These are phyloP conservation scores for Penicillium thymicola DNA, from an alignment of 2,329 filamentous ascomycete genomes.

Conservation along the genomic window DNA sequence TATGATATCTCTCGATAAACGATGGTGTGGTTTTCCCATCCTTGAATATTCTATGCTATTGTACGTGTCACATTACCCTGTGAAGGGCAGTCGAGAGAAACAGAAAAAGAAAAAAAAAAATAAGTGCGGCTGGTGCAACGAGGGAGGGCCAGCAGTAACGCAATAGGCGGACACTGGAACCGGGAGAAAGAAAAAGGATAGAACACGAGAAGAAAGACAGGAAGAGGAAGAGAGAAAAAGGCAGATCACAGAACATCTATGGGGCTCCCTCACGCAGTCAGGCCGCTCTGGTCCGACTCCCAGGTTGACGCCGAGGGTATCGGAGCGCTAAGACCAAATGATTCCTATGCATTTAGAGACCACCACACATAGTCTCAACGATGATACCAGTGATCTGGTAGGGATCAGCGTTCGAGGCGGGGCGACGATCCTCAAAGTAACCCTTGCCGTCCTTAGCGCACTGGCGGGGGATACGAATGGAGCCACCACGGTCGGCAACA, in stretches of 20 bases:
- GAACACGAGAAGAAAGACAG: conserved; percentile 15
- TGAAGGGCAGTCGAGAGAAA: conserved; percentile 13
- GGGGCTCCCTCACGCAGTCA: conserved; percentile 32
- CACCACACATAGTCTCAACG: conserved; percentile 62
- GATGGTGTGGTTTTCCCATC: conserved; percentile 26
- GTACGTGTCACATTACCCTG: conserved; percentile 29
- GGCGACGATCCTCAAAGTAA: conserved; percentile 85
- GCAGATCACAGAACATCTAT: conserved; percentile 25
- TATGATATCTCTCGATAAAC: conserved; percentile 18
- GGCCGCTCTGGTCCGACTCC: conserved; percentile 37
- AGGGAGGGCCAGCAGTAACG: conserved; percentile 21
- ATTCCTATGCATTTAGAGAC: conserved; percentile 35
- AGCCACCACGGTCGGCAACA: conserved; percentile 92
- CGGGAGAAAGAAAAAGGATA: conserved; percentile 18
- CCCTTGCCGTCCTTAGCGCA: conserved; percentile 84
- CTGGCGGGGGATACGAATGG: conserved; percentile 86
- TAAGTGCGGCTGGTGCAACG: conserved; percentile 23
- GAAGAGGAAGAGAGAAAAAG: conserved; percentile 14
- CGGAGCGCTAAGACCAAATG: conserved; percentile 37
- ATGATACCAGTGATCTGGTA: conserved; percentile 82
- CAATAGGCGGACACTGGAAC: conserved; percentile 24
- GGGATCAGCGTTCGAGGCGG: conserved; percentile 81
- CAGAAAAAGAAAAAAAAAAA: conserved; percentile 16
- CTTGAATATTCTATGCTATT: conserved; percentile 29
- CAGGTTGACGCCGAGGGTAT: conserved; percentile 42